phyloP scores from a whole-genome alignment of 805 yeast species.

The Candida caryicola region DNA sequence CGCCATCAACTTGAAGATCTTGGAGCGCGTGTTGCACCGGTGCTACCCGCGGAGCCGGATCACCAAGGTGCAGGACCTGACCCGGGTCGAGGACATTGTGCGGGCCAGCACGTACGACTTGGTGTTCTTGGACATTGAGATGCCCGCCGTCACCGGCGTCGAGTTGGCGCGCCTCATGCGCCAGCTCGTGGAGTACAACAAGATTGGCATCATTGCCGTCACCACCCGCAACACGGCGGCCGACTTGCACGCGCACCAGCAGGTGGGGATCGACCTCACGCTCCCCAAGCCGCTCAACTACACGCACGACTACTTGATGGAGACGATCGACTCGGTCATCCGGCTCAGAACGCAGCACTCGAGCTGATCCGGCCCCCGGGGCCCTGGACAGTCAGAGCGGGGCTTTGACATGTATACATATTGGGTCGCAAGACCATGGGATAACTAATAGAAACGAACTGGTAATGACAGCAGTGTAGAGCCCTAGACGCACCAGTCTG shows the following conservation, averaged over 20 bases:
- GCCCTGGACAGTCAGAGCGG: too few species aligned
- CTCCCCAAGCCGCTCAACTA: slow-evolving; percentile 38
- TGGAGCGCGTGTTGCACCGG: slow-evolving; percentile 29
- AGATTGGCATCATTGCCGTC: slow-evolving; percentile 38
- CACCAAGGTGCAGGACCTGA: slow-evolving; percentile 28
- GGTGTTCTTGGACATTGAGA: slow-evolving; percentile 44
- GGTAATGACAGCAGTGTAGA: too few species aligned
- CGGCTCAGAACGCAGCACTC: not conserved
- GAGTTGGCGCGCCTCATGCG: slow-evolving; percentile 27
- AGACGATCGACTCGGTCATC: slow-evolving; percentile 16
- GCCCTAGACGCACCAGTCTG: too few species aligned
- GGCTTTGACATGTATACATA: too few species aligned
- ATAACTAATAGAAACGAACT: too few species aligned
- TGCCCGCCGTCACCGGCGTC: slow-evolving; percentile 42
- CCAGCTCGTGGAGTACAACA: slow-evolving; percentile 10
- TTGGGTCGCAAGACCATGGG: too few species aligned
- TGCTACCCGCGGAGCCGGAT: slow-evolving; percentile 33
- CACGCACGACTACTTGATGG: slow-evolving; percentile 17
- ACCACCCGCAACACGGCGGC: slow-evolving; percentile 30
- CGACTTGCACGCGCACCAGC: slow-evolving; percentile 30
- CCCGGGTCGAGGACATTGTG: slow-evolving; percentile 22
- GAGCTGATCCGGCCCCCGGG: too few species aligned
- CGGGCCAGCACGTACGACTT: slow-evolving; percentile 22
- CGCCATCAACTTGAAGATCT: slow-evolving; percentile 36
- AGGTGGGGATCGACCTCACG: slow-evolving; percentile 40